Base-by-base conservation (phyloP, 2,329 filamentous ascomycete genomes). In the Talaromyces sp. region DNA sequence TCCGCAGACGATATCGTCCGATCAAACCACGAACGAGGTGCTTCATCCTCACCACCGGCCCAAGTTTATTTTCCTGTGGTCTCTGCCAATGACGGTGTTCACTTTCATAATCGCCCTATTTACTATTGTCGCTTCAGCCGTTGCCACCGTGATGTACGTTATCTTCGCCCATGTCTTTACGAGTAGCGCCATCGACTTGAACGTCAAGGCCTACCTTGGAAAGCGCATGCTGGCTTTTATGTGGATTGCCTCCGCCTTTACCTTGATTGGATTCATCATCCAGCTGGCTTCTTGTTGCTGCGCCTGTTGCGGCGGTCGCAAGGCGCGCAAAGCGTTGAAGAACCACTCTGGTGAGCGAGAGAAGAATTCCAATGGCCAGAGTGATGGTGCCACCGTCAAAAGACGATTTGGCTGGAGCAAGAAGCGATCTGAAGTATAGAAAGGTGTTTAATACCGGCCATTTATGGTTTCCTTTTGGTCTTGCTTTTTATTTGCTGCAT, bases 121-220 rank as follows among this genome's bases (percentile, higher is more conserved):
- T 66, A 85, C 88, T 46, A 83, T 86, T 12, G 86, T 87, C 27
- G 92, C 86, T 8, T 83, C 88, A 19, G 79, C 88, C 61, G 85
- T 96, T 59, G 91, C 88, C 10, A 96, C 91, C 0, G 88, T 88
- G 69, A 91, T 97, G 80, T 92, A 90, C 71, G 75, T 90, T 62
- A 90, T 92, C 62, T 92, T 95, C 78, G 84, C 86, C 65, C 86
- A 90, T 62, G 90, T 90, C 58, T 85, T 95, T 66, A 86, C 85
- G 24, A 82, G 82, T 29, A 76, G 77, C 4, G 86, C 89, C 68
- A 81, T 83, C 2, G 85, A 90, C 61, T 79, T 97, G 57, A 94
- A 96, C 73, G 92, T 97, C 66, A 72, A 77, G 10, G 89, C 88
- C 3, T 76, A 82, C 3, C 78, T 96, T 35, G 92, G 92, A 6